A percentile compares a stretch with the other conserved stretches of the same genome.
Conservation (phyloP, 2,329 filamentous ascomycete species). For the Ceratocystis variospora region DNA sequence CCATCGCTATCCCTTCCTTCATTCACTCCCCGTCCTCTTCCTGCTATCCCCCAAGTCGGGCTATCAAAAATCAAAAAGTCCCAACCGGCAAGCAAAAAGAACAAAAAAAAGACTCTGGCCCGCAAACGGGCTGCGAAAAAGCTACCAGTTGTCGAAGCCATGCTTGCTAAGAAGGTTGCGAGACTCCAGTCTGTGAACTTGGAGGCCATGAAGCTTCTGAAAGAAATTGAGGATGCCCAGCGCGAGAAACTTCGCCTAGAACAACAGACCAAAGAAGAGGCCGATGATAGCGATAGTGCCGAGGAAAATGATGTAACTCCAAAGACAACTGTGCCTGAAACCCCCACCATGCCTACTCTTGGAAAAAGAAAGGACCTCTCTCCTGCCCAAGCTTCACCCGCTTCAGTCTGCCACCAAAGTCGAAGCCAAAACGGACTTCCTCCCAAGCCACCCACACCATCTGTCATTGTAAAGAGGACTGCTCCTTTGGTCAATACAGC, state of each 20-base stretch:
- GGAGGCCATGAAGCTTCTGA: constrained; percentile 14
- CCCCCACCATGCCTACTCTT: background rate
- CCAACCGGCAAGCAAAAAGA: background rate
- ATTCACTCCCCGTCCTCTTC: background rate
- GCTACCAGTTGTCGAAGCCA: constrained; percentile 23
- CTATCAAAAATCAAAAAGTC: constrained; percentile 3
- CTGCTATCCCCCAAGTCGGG: background rate
- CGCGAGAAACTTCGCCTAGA: constrained; percentile 10
- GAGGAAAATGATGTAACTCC: background rate
- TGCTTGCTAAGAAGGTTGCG: constrained; percentile 24
- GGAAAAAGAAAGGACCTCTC: background rate
- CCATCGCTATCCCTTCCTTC: background rate
- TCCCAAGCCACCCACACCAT: background rate
- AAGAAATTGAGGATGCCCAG: constrained; percentile 16
- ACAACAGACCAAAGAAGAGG: background rate
- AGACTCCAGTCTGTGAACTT: constrained; percentile 13
- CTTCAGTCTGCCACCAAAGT: background rate
- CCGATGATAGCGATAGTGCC: background rate
- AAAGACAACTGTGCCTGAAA: background rate
- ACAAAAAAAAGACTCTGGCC: background rate
- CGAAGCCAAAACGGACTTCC: background rate
- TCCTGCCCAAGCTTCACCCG: background rate
- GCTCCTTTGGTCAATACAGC: no score
- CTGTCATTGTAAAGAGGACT: background rate
- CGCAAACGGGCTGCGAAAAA: constrained; percentile 24